phyloP scores from a whole-genome alignment of 2,329 filamentous ascomycete species.

The Ascochyta fabae region DNA sequence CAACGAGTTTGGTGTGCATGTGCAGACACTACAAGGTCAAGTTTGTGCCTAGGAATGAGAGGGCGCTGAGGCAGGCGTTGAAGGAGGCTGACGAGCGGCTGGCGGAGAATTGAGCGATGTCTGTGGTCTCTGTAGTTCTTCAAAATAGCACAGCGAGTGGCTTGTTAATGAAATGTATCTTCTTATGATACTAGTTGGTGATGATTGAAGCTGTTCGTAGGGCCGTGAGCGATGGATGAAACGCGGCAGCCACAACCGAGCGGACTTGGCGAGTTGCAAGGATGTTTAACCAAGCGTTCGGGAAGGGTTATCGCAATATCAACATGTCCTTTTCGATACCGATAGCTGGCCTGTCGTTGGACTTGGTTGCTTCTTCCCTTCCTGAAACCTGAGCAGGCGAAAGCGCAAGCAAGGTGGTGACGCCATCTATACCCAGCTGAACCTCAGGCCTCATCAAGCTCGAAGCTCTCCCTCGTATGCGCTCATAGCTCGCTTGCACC shows the following conservation, averaged over 20 bases:
- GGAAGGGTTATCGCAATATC: constrained; percentile 10
- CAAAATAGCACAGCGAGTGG: background rate
- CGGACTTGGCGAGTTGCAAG: constrained; percentile 17
- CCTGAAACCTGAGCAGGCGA: background rate
- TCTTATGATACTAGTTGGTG: background rate
- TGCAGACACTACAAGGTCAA: constrained; percentile 64
- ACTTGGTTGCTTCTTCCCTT: background rate
- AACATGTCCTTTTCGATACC: constrained; percentile 19
- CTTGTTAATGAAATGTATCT: background rate
- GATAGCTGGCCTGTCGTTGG: constrained; percentile 1
- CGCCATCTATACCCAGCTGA: background rate
- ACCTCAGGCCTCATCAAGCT: background rate
- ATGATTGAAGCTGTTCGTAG: background rate
- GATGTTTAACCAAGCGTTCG: constrained; percentile 6
- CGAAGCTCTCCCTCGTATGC: constrained; percentile 13
- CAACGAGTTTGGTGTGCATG: constrained; percentile 67
- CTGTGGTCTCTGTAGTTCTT: background rate
- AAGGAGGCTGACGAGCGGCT: constrained; percentile 38
- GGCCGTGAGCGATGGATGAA: background rate
- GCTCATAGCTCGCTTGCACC: constrained; percentile 26
- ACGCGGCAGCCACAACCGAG: constrained; percentile 2
- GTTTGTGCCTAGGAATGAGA: constrained; percentile 63
- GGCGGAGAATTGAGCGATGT: constrained; percentile 13
- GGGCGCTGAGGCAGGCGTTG: constrained; percentile 54
- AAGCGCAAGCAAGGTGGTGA: background rate